phyloP scores from a whole-genome alignment of 2,329 filamentous ascomycete genomes.

The Exserohilum rostratum region DNA sequence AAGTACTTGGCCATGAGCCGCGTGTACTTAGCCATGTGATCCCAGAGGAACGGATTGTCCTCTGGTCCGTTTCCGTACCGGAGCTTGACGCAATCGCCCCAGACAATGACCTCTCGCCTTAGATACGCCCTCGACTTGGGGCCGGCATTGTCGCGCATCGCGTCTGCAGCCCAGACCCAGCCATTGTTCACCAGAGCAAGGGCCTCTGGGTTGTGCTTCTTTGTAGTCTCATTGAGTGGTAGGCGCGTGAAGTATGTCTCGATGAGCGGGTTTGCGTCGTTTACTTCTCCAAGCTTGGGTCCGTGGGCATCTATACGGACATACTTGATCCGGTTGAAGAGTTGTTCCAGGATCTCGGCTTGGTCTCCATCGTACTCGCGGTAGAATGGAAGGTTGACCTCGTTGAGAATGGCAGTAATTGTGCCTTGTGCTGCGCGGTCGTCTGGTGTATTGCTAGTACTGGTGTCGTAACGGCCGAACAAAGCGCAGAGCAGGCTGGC shows the following conservation, averaged over 20 bases:
- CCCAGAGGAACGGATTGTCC: slow-evolving; percentile 93
- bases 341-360: slow-evolving; percentile 82
- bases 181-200: slow-evolving; percentile 92
- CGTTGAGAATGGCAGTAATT: slow-evolving; percentile 70
- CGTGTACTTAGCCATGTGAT: slow-evolving; percentile 93
- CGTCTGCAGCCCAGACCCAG: slow-evolving; percentile 98
- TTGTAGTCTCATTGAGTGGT: slow-evolving; percentile 76
- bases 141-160: slow-evolving; percentile 90
- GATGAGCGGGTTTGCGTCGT: slow-evolving; percentile 77
- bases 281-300: slow-evolving; percentile 82
- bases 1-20: slow-evolving; percentile 94
- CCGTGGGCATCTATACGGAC: slow-evolving; percentile 90
- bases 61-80: slow-evolving; percentile 80
- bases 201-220: slow-evolving; percentile 75
- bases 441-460: slow-evolving; percentile 57
- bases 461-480: slow-evolving; percentile 70
- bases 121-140: slow-evolving; percentile 90
- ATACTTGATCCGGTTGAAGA: slow-evolving; percentile 95
- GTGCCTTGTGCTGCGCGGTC: slow-evolving; percentile 60
- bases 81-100: slow-evolving; percentile 98
- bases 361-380: slow-evolving; percentile 88
- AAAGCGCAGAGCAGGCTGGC: slow-evolving; percentile 72
- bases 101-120: slow-evolving; percentile 94
- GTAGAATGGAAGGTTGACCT: slow-evolving; percentile 87
- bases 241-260: slow-evolving; percentile 95